Evolutionary conservation across 2,329 filamentous ascomycete genomes (phyloP), one percentile per base, ranked within the genome.

Genomic region (Phyllosticta paracitricarpa): DNA sequence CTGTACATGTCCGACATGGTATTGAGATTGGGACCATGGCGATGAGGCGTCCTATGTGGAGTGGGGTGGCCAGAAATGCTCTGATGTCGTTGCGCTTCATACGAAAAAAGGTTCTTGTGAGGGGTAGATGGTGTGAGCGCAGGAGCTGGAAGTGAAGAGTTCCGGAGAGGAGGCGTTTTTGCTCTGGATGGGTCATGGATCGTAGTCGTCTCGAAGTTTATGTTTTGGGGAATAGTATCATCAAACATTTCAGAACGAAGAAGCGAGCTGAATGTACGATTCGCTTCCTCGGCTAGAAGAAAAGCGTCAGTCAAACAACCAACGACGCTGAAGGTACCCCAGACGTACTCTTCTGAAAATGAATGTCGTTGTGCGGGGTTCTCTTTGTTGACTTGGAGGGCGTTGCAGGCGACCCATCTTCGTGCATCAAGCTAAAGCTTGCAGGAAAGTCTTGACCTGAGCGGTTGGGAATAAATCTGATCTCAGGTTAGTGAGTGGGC

Each of bases 101-200:
- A 97, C 26, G 89, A 90, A 72, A 99, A 97, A 51, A 99, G 84
- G 67, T 99, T 99, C 77, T 97, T 97, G 75, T 96, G 91, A 9
- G 94, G 94, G 3, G 94, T 99, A 1, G 93, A 96, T 0, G 94
- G 94, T 0, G 93, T 96, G 62, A 94, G 81, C 61, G 85, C 80
- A 28, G 82, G 87, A 1, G 88, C 83, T 10, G 89, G 86, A n/a
- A 91, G 75, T 12, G 84, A 79, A 14, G 81, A 77, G 33, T 40
- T 40, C 14, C 86, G 85, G 62, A 82, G 85, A 26, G 92, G 92
- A 54, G 92, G 92, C 5, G 93, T 97, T 66, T 88, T 86, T 57
- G 89, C 88, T 69, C 89, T 82, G 57, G 85, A 88, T 57, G 86
- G 84, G 71, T 89, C 85, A 64, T 84, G 82, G 63, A 79, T 75